phyloP scores from a whole-genome alignment of 345 rosid species.

The Eucalyptus dawsonii region DNA sequence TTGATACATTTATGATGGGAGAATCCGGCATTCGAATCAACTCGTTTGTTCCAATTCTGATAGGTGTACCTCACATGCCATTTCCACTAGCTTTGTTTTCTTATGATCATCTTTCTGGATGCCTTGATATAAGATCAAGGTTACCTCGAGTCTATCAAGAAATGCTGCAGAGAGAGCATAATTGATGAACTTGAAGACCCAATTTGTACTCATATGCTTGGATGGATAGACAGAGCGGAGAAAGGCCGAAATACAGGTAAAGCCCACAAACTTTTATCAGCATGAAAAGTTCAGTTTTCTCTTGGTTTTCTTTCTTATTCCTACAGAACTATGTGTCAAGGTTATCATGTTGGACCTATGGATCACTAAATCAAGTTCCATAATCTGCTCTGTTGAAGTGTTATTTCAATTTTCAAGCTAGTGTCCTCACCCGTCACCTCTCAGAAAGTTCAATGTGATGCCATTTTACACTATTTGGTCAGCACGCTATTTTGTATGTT shows the following conservation, averaged over 20 bases:
- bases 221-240: not conserved
- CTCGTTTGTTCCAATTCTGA: not conserved
- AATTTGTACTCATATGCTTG: not conserved
- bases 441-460: not conserved
- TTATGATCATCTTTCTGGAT: not conserved
- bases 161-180: not conserved
- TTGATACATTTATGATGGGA: not conserved
- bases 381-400: not conserved
- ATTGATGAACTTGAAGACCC: not conserved
- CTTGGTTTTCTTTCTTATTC: not conserved
- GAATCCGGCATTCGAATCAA: not conserved
- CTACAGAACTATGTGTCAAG: not conserved
- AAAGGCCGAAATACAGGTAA: not conserved
- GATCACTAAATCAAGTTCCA: not conserved
- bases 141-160: not conserved
- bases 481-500: not conserved
- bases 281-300: not conserved
- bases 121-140: not conserved
- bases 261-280: not conserved
- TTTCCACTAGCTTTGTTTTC: not conserved
- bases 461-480: not conserved
- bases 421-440: not conserved
- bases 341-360: not conserved
- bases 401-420: not conserved
- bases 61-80: not conserved